Conservation (phyloP, 106 monocot species). For the Cymbidium sinense region DNA sequence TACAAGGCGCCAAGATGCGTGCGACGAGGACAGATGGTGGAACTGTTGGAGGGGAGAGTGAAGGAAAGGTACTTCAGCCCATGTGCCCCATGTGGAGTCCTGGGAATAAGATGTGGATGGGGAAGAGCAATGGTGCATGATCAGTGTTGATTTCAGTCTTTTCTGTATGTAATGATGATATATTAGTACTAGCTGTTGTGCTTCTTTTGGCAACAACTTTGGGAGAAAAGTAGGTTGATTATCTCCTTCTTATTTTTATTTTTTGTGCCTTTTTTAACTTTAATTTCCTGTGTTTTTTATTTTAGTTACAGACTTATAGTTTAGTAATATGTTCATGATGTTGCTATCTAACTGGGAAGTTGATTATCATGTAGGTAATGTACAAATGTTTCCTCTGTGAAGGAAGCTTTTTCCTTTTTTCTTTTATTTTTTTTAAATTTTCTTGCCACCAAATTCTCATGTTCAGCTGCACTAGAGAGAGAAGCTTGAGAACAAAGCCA, state of each 20-base stretch:
- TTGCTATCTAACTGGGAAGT: neutral
- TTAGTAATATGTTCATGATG: neutral
- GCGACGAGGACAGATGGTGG: conserved; percentile 29
- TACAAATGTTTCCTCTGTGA: too few species aligned
- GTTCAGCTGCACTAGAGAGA: neutral
- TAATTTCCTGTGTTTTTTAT: neutral
- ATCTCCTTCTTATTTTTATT: too few species aligned
- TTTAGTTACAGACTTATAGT: neutral
- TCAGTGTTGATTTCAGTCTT: neutral
- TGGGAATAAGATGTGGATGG: conserved; percentile 49
- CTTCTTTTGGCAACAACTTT: neutral
- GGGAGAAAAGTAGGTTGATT: neutral
- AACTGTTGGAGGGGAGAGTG: conserved; percentile 57
- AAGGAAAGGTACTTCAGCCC: conserved; percentile 58
- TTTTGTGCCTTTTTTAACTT: neutral
- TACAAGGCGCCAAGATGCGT: conserved; percentile 91
- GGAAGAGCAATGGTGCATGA: conserved; percentile 5
- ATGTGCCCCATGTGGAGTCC: conserved; percentile 64
- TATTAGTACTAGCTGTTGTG: neutral
- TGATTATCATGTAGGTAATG: too few species aligned
- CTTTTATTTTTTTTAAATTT: too few species aligned
- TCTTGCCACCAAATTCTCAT: neutral
- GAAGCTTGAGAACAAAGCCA: neutral
- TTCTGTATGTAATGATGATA: neutral
- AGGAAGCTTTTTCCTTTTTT: too few species aligned